Conservation (phyloP, 768 basidiomycete genomes). For the Saitozyma podzolica region DNA sequence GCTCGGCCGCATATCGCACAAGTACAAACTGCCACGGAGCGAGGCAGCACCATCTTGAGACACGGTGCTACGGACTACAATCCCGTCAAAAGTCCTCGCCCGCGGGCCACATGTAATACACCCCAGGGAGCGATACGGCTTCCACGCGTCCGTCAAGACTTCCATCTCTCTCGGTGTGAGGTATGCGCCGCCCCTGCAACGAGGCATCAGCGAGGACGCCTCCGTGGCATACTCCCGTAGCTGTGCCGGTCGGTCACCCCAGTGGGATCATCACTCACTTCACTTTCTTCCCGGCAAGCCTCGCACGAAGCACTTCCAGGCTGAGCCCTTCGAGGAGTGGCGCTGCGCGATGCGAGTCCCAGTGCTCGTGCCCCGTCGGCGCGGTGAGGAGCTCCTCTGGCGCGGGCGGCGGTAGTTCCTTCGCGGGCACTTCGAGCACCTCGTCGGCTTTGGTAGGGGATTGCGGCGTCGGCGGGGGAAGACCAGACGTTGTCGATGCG, state of each 20-base stretch:
- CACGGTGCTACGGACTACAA: too few species aligned
- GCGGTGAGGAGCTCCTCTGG: conserved; percentile 22
- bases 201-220: conserved; percentile 4
- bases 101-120: conserved; percentile 87
- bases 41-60: too few species aligned
- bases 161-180: conserved; percentile 82
- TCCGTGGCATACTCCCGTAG: too few species aligned
- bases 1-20: too few species aligned
- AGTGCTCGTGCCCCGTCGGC: conserved; percentile 7
- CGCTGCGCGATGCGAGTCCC: conserved; percentile 24
- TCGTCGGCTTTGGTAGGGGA: conserved; percentile 17
- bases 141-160: conserved; percentile 71
- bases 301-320: conserved; percentile 36
- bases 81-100: conserved; percentile 54
- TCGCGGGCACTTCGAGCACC: conserved; percentile 15
- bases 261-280: conserved; percentile 35
- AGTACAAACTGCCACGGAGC: too few species aligned
- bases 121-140: conserved; percentile 77
- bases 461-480: conserved; percentile 21
- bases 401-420: conserved; percentile 20
- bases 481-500: neutral
- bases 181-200: conserved; percentile 53
- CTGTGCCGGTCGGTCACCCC: neutral
- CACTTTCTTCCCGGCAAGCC: conserved; percentile 48
- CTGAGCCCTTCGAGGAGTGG: conserved; percentile 38